These are phyloP conservation scores for Serendipita sp. DNA, from an alignment of 768 basidiomycete genomes.

Conservation along the genomic window DNA sequence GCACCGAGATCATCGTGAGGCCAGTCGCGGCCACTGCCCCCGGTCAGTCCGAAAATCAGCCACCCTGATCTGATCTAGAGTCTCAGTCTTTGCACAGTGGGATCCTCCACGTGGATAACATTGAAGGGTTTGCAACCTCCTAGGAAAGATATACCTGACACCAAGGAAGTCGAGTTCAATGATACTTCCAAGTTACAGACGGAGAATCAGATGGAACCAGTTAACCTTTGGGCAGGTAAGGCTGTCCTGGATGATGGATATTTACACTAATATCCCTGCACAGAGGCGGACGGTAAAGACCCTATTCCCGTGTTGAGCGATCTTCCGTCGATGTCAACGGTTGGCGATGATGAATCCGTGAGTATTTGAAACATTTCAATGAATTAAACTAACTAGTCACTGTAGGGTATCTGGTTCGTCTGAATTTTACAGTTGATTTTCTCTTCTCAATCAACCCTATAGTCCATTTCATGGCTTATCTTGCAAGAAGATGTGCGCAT, in stretches of 20 bases:
- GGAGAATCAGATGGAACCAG: too few species aligned
- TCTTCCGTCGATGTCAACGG: neutral
- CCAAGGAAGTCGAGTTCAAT: too few species aligned
- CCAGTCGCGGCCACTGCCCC: neutral
- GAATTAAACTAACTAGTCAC: neutral
- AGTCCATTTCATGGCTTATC: neutral
- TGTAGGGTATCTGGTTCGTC: neutral
- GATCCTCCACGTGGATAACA: neutral
- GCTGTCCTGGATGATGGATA: too few species aligned
- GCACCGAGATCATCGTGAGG: neutral
- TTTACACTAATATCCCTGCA: neutral
- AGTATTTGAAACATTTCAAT: neutral
- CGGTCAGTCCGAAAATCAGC: neutral
- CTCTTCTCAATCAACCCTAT: neutral
- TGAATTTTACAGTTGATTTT: neutral
- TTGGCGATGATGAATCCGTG: neutral
- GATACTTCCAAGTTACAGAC: neutral
- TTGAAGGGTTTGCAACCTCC: neutral
- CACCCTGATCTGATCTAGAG: neutral
- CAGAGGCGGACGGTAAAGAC: neutral
- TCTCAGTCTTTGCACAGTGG: neutral
- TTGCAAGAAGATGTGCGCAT: constrained; percentile 1
- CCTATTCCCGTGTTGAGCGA: neutral
- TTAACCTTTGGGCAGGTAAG: neutral
- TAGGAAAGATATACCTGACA: too few species aligned